Evolutionary conservation across 768 basidiomycete species (phyloP), one percentile per base, ranked within the genome.

Genomic region (Boletus edulis): DNA sequence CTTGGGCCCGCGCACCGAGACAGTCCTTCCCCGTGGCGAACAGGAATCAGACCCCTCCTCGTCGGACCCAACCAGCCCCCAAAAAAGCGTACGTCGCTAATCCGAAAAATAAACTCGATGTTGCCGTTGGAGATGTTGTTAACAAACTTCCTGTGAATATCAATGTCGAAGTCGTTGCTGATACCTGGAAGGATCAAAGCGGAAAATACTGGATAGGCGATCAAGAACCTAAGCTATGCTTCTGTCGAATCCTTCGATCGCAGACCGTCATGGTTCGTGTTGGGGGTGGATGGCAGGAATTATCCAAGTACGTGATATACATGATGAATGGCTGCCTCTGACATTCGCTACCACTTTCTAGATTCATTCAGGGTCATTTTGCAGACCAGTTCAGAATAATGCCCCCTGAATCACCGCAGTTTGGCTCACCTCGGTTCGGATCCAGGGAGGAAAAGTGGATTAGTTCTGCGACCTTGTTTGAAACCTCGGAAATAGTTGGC

Each of bases 171-270:
- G 84, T 89, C 14, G 87, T 90, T 7, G 81, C 83, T 7, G 89
- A 91, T 48, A 87, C 85, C 8, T 96, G 93, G 93, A 85, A 86
- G 67, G 94, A 95, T 67, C 86, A 91, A 72, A 94, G 92, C 57
- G 94, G 94, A 18, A 94, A 94, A 66, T 94, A 95, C 66, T 96
- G 92, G 94, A 97, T 96, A 61, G 95, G 95, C 14, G 87, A 92
- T 60, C 84, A 91, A 61, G 91, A 95, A 49, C 84, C 92, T 7
- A 93, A 86, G 69, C 76, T 96, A 32, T 95, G 92, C 70, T 96
- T 94, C 70, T 94, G 93, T 69, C 82, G 94, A 27, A 96, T 96
- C 44, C 73, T 96, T 27, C 85, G 93, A 12, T 93, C 89, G 2
- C 89, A 93, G 63, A 94, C 90, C 0, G 94, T 96, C 58, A 97